Conservation (phyloP, 352 stramenopile species). For the Globisporangium ultimum region DNA sequence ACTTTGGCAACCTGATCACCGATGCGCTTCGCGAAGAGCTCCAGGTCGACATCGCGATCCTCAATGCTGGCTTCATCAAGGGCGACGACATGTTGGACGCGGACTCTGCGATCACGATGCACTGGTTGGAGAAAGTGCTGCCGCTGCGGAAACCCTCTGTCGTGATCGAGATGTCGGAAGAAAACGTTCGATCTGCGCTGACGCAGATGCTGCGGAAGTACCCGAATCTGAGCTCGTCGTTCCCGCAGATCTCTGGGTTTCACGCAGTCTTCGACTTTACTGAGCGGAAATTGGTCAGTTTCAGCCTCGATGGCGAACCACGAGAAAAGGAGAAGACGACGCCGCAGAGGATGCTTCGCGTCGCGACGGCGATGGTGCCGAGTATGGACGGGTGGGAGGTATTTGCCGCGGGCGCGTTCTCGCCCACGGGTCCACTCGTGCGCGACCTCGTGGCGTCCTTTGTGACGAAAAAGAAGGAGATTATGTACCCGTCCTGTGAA, state of each 20-base stretch:
- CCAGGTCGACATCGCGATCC: constrained; percentile 44
- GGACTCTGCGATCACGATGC: constrained; percentile 46
- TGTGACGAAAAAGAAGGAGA: constrained; percentile 10
- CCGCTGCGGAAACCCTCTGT: constrained; percentile 54
- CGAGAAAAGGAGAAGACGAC: background rate
- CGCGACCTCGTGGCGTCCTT: constrained; percentile 30
- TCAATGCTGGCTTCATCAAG: constrained; percentile 85
- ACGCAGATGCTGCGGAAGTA: constrained; percentile 61
- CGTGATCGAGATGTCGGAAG: constrained; percentile 48
- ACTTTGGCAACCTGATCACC: constrained; percentile 73
- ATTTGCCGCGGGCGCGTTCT: constrained; percentile 20
- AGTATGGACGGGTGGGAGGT: constrained; percentile 30
- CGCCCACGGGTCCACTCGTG: constrained; percentile 23
- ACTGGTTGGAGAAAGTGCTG: constrained; percentile 66
- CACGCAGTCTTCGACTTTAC: constrained; percentile 30
- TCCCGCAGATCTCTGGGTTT: constrained; percentile 71
- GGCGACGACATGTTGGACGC: constrained; percentile 56
- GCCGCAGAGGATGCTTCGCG: constrained; percentile 15
- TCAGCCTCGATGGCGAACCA: constrained; percentile 16
- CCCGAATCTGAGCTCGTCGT: constrained; percentile 61
- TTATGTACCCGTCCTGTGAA: constrained; percentile 25
- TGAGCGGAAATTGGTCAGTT: constrained; percentile 5
- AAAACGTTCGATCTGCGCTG: constrained; percentile 46
- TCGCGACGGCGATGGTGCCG: constrained; percentile 26
- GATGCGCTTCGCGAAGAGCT: constrained; percentile 67